Conservation (phyloP, 768 basidiomycete species). For the Neoboletus brunneissimus region DNA sequence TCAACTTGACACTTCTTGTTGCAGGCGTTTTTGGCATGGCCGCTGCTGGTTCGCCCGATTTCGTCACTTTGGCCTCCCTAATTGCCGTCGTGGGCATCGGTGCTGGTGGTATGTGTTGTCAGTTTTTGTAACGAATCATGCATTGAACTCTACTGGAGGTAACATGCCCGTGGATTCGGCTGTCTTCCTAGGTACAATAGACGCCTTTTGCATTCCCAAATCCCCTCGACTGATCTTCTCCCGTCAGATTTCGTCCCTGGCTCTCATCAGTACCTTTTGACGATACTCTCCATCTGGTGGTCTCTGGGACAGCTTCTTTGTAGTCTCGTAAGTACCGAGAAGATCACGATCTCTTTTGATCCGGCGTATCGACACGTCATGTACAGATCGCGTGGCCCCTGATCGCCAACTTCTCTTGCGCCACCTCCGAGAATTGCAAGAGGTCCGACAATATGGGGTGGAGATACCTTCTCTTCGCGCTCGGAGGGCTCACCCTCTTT, state of each 20-base stretch:
- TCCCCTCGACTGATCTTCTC: conserved; percentile 2
- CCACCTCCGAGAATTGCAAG: conserved; percentile 33
- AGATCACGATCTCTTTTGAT: not conserved
- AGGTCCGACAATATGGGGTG: conserved; percentile 59
- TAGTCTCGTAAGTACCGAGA: conserved; percentile 37
- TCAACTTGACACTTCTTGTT: conserved; percentile 55
- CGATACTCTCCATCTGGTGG: conserved; percentile 60
- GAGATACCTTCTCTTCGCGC: conserved; percentile 55
- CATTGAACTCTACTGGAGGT: conserved; percentile 24
- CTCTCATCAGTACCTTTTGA: conserved; percentile 57
- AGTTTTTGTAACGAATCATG: not conserved
- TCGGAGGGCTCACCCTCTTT: conserved; percentile 51
- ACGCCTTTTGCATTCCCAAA: not conserved
- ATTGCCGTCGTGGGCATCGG: conserved; percentile 46
- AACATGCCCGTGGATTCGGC: conserved; percentile 57
- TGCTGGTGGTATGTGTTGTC: conserved; percentile 39
- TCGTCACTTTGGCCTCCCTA: conserved; percentile 47
- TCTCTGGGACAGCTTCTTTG: conserved; percentile 52
- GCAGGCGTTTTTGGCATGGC: conserved; percentile 52
- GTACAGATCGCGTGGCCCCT: conserved; percentile 59
- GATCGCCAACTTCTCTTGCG: conserved; percentile 53
- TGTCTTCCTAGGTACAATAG: conserved; percentile 44
- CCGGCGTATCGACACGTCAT: not conserved
- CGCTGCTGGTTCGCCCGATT: conserved; percentile 46
- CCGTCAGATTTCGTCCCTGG: conserved; percentile 48